Evolutionary conservation across 805 yeast species (phyloP).

Genomic region (Scheffersomyces amazonensis): DNA sequence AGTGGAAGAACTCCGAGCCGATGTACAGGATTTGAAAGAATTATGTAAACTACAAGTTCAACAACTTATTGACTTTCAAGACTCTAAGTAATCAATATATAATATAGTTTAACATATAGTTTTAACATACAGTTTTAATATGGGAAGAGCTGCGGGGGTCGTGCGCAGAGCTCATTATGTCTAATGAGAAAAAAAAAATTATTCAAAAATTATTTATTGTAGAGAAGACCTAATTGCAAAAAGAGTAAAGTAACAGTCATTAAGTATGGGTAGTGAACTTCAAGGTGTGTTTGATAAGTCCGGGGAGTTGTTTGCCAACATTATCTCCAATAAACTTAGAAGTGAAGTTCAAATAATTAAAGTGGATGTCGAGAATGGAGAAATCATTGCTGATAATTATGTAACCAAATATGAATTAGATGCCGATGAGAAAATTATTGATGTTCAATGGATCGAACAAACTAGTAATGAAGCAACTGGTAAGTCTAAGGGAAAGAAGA

Average conservation of each 20-base stretch:
- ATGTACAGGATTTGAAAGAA: constrained; percentile 85
- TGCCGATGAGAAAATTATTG: constrained; percentile 32
- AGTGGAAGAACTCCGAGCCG: constrained; percentile 83
- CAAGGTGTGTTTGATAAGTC: constrained; percentile 20
- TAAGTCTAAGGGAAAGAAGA: constrained; percentile 21
- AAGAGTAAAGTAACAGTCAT: too few relatives aligned
- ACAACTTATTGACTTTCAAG: constrained; percentile 71
- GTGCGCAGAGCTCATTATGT: too few relatives aligned
- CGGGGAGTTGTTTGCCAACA: constrained; percentile 32
- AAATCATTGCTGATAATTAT: constrained; percentile 14
- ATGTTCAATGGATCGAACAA: constrained; percentile 35
- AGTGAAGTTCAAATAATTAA: constrained; percentile 41
- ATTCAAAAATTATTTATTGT: neutral
- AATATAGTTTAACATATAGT: neutral
- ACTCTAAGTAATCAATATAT: constrained; percentile 6
- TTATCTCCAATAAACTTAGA: constrained; percentile 42
- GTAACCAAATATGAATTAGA: constrained; percentile 38
- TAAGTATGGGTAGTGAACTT: constrained; percentile 2
- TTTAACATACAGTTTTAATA: too few relatives aligned
- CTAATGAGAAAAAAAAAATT: too few relatives aligned
- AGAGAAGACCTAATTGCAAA: neutral
- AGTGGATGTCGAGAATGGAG: constrained; percentile 4
- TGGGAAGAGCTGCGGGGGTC: neutral
- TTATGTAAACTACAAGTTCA: constrained; percentile 81
- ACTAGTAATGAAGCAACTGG: constrained; percentile 3